Percentiles rank a stretch among this genome's conserved stretches.
Conservation (phyloP, 371 early-diverging fungal species). For the Choanephora cucurbitarum region DNA sequence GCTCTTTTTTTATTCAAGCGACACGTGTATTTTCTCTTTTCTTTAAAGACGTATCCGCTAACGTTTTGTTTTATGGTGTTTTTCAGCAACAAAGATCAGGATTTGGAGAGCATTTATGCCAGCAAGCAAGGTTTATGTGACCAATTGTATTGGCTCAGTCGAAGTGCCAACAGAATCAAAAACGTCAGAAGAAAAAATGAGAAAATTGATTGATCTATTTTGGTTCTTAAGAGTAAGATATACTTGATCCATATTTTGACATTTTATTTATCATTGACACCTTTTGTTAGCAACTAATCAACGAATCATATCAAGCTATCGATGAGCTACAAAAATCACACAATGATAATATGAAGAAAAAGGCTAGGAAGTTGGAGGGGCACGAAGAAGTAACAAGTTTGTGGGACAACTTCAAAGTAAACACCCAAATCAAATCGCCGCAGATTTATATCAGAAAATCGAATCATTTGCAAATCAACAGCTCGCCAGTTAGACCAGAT, state of each 20-base stretch:
- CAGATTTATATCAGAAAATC: conserved; percentile 23
- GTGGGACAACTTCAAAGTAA: conserved; percentile 22
- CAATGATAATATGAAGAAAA: conserved; percentile 25
- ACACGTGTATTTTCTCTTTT: conserved; percentile 29
- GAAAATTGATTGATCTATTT: conserved; percentile 25
- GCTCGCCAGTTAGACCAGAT: conserved; percentile 16
- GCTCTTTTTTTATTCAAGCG: conserved; percentile 23
- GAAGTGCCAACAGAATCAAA: conserved; percentile 24
- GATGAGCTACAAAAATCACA: conserved; percentile 23
- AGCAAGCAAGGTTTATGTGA: conserved; percentile 22
- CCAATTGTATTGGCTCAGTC: conserved; percentile 21
- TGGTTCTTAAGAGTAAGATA: conserved; percentile 26
- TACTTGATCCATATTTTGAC: conserved; percentile 23
- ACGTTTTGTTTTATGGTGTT: conserved; percentile 24
- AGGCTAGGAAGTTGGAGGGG: conserved; percentile 24
- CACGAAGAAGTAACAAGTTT: conserved; percentile 17
- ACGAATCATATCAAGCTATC: conserved; percentile 22
- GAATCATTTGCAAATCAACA: conserved; percentile 21
- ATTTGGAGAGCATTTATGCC: conserved; percentile 23
- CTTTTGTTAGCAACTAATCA: conserved; percentile 23
- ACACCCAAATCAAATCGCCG: conserved; percentile 21
- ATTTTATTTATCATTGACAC: conserved; percentile 23
- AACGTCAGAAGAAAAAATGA: conserved; percentile 26
- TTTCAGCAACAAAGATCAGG: conserved; percentile 26
- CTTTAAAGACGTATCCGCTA: conserved; percentile 20